Base-by-base conservation (phyloP, 1,139 yeast genomes). In the Magnusiomyces suaveolens region DNA sequence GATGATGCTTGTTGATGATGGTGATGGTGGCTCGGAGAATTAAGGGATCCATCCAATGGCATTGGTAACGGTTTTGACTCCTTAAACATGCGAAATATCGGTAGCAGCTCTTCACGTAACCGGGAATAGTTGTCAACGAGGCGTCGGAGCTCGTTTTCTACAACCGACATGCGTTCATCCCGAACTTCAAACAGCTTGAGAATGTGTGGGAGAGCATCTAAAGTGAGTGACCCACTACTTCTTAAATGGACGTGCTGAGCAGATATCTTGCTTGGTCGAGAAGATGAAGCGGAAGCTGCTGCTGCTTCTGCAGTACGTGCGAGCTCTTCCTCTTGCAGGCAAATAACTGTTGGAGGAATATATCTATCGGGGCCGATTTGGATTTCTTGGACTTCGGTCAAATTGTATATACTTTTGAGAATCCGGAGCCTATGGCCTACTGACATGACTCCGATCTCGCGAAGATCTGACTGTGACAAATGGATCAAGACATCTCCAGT, bases 391-490 rank as follows among this genome's bases (percentile, higher is more conserved):
- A 62, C 60, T 2, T 58, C 58, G 41, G 65, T 64, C 48, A 70
- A 58, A 38, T 64, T 63, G 60, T 71, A 70, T 25, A 72, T 65
- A 21, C 72, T 68, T 54, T 66, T 65, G 41, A 74, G 64, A 23
- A 74, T 66, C 39, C 63, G 64, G 36, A 74, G 62, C 24, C 77
- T 64, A 57, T 74, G 76, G 53, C 77, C 77, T 2, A 72, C 68
- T 4, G 71, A 62, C 26, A 54, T 48, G 25, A 74, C 68, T 23
- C 77, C 77, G n/a, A 74, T 63, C 29, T 74, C 77, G 24, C 61
- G 60, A 18, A 74, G 66, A 48, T 72, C 73, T 3, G 64, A 61
- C 54, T 67, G 72, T 55, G 69, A 69, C 48, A 74, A 65, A 51
- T 69, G 66, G n/a, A 68, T 60, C 44, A 74, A 63, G n/a, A 72